Base-by-base conservation (phyloP, 2,329 filamentous ascomycete species). In the Colletotrichum siamense region DNA sequence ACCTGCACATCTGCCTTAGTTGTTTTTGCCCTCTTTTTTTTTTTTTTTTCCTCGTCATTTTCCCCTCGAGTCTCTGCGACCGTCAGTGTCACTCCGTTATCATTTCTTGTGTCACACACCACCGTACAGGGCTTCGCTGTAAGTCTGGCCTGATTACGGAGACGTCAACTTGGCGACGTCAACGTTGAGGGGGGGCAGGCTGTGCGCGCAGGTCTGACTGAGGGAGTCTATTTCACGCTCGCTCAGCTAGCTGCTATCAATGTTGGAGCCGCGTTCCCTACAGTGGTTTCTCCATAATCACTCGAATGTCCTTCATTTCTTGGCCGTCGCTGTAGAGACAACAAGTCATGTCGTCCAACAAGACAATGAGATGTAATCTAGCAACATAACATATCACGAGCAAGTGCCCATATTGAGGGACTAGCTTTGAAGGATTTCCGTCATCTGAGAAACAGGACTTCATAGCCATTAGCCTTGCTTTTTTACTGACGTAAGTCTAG, bases 401-500 rank as follows among this genome's bases (percentile, higher is more conserved):
- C 44, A 52, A 52, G 44, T 59, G 22, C 32, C 34, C 16, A 4
- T 10, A 22, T 22, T 12, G 32, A 44, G 15, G 8, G 5, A 26
- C 24, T 55, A 16, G 15, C 15, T 30, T 62, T 44, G 28, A 39
- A 18, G 9, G 55, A 24, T 24, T 57, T 8, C 30, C 12, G 28
- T 13, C 30, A 28, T 61, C 13, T 18, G 7, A 22, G 44, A 6
- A 18, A 10, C 18, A 13, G 18, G 24, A 15, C 18, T 52, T n/a
- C 24, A 15, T 8, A 13, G n/a, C 39, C 36, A 49, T 4, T 52
- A 13, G 44, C 44, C 44, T 22, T 52, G 12, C 49, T 59, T 5
- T 28, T 24, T 24, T 8, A 72, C 74, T 76, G 65, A 76, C 52
- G 22, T 34, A 18, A 28, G 28, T 34, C 28, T 28, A 91, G 89